phyloP scores from a whole-genome alignment of 75 land plant species.

The Chamaecyparis obtusa region DNA sequence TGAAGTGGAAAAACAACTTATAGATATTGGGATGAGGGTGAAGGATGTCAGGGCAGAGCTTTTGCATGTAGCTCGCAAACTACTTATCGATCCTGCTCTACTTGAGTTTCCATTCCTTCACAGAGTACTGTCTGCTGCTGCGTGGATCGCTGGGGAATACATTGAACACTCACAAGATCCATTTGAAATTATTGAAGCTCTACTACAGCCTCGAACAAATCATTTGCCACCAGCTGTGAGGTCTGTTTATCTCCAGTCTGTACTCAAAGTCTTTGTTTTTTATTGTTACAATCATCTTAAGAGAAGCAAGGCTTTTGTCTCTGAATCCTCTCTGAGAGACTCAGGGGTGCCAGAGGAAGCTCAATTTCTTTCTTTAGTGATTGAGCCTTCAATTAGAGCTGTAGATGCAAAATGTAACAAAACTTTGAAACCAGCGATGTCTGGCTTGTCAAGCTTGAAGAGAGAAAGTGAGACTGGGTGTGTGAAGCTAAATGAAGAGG shows the following conservation, averaged over 20 bases:
- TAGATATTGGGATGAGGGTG: conserved; percentile 89
- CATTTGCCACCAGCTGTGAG: conserved; percentile 66
- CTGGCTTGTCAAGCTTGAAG: neutral
- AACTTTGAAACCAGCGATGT: neutral
- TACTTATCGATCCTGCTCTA: conserved; percentile 88
- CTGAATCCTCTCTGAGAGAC: neutral
- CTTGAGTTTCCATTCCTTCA: conserved; percentile 61
- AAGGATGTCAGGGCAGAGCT: conserved; percentile 74
- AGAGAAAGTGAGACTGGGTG: neutral
- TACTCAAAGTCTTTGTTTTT: conserved; percentile 72
- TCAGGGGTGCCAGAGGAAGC: neutral
- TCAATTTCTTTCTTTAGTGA: conserved; percentile 3
- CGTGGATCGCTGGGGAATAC: conserved; percentile 94
- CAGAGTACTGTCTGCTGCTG: conserved; percentile 76
- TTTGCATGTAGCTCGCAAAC: conserved; percentile 63
- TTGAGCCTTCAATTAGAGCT: neutral
- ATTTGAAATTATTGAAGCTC: conserved; percentile 80
- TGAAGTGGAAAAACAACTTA: conserved; percentile 85
- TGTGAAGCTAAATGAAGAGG: neutral
- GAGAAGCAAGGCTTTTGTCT: neutral
- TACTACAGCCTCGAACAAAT: conserved; percentile 81
- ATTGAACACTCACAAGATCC: conserved; percentile 67
- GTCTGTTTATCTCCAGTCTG: conserved; percentile 84
- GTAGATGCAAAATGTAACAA: neutral
- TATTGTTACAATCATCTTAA: conserved; percentile 31